Evolutionary conservation across 192 early-diverging fungal species (phyloP).

Genomic region (Funneliformis mosseae): DNA sequence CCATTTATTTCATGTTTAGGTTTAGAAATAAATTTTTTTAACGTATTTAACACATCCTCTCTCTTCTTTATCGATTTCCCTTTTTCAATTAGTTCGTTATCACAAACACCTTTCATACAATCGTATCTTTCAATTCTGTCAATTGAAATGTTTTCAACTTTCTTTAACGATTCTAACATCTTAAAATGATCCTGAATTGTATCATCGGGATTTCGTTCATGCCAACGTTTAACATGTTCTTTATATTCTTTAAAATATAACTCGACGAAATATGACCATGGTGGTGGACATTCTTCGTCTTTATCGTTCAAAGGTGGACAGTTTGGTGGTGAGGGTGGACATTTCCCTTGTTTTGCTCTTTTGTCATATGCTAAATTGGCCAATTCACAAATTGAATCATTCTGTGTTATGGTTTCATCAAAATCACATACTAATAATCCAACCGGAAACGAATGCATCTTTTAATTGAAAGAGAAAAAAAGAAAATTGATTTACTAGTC

Average conservation of each 20-base stretch:
- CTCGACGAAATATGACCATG: slow-evolving; percentile 30
- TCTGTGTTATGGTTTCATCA: slow-evolving; percentile 33
- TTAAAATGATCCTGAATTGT: slow-evolving; percentile 18
- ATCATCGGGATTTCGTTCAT: not conserved
- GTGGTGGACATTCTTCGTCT: slow-evolving; percentile 21
- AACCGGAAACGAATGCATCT: not conserved
- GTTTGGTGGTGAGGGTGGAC: not conserved
- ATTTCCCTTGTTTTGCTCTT: slow-evolving; percentile 16
- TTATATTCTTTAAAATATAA: slow-evolving; percentile 29
- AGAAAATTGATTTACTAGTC: not conserved
- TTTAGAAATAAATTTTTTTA: not conserved
- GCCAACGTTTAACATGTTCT: slow-evolving; percentile 17
- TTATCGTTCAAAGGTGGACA: not conserved
- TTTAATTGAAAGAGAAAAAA: not conserved
- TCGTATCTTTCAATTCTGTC: slow-evolving; percentile 20
- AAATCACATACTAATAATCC: slow-evolving; percentile 27
- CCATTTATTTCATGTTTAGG: too few species aligned
- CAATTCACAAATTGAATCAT: slow-evolving; percentile 26
- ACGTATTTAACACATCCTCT: not conserved
- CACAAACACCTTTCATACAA: slow-evolving; percentile 14
- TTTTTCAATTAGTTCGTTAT: not conserved
- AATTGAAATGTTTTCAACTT: slow-evolving; percentile 22
- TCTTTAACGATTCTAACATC: slow-evolving; percentile 9
- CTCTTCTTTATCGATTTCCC: not conserved
- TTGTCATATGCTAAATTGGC: slow-evolving; percentile 24